Evolutionary conservation across 2,329 filamentous ascomycete species (phyloP), one percentile per base, ranked within the genome.

Genomic region (Xylariaceae sp.): DNA sequence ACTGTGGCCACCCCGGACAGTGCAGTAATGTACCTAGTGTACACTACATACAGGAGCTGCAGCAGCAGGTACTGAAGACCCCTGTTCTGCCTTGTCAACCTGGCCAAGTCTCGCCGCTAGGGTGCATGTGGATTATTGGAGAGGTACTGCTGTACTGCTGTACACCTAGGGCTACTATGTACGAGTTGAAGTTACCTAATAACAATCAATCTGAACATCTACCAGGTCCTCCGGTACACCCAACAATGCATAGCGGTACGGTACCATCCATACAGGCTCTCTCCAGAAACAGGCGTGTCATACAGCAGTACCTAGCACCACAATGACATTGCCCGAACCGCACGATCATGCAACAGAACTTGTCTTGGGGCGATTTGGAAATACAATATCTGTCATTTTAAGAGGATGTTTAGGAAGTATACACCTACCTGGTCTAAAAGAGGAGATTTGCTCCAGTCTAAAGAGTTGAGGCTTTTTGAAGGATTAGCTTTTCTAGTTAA

Each of bases 1-100:
- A 57, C 57, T 57, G 57, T 60, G 49, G 45, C 39, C 54, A 58
- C 49, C 41, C 53, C 50, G 39, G 45, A 52, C 45, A 37, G 48
- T 28, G 46, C 43, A 29, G 43, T 51, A 43, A 33, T 34, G n/a
- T n/a, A n/a, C n/a, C n/a, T n/a, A n/a, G n/a, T n/a, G n/a, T n/a
- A n/a, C n/a, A n/a, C n/a, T n/a, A n/a, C n/a, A n/a, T n/a, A n/a
- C n/a, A n/a, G n/a, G n/a, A n/a, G n/a, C n/a, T n/a, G n/a, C n/a
- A n/a, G n/a, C n/a, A n/a, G n/a, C n/a, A n/a, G n/a, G n/a, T n/a
- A n/a, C 37, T 49, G 19, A 39, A 24, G 24, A 58, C 31, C 56
- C 51, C 45, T 58, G 55, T 47, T 19, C 36, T 21, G 12, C 28
- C 44, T n/a, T 24, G 54, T 33, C 45, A n/a, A n/a, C n/a, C n/a